Conservation (phyloP, 192 early-diverging fungal species). For the Lobosporangium transversale region DNA sequence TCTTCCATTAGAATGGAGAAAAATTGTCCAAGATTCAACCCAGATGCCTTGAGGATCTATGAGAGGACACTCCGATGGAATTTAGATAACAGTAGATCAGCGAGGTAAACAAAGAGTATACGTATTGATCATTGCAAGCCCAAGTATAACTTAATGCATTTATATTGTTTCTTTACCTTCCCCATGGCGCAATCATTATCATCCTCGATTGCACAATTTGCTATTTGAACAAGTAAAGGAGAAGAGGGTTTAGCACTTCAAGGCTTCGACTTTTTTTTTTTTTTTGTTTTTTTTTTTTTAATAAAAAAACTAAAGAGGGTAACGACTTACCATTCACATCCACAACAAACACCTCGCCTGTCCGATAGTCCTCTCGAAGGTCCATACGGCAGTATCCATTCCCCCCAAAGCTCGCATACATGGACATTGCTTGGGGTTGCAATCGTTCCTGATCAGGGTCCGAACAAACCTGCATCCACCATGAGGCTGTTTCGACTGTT, state of each 20-base stretch:
- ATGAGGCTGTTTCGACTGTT: constrained; percentile 23
- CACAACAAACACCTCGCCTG: constrained; percentile 29
- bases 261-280: too few relatives aligned
- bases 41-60: constrained; percentile 36
- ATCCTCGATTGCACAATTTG: constrained; percentile 35
- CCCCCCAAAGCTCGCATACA: constrained; percentile 33
- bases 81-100: too few relatives aligned
- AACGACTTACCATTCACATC: constrained; percentile 47
- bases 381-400: constrained; percentile 53
- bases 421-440: constrained; percentile 7
- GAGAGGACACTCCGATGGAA: too few relatives aligned
- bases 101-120: too few relatives aligned
- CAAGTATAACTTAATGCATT: too few relatives aligned
- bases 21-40: constrained; percentile 21
- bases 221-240: constrained; percentile 9
- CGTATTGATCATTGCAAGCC: too few relatives aligned
- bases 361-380: constrained; percentile 40
- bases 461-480: constrained; percentile 46
- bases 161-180: too few relatives aligned
- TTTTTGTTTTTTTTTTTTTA: too few relatives aligned
- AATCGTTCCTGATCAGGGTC: constrained; percentile 29
- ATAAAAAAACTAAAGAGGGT: too few relatives aligned
- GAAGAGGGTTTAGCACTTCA: too few relatives aligned
- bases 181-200: constrained; percentile 40
- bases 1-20: constrained; percentile 34